These are phyloP conservation scores for Pleomassaria siparia DNA, from an alignment of 2,329 filamentous ascomycete species.

Conservation along the genomic window DNA sequence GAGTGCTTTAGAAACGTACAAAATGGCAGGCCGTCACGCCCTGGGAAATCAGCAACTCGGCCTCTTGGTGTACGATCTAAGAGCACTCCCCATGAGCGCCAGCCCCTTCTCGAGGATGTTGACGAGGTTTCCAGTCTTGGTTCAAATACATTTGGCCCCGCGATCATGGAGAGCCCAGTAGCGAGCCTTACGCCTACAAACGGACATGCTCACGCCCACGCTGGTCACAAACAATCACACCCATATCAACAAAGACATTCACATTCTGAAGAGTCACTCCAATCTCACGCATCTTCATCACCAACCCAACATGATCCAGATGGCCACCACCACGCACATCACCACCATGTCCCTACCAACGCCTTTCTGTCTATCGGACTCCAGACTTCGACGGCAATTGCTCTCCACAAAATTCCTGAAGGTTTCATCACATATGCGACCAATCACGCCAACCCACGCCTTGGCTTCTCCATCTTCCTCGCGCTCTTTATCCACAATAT, in stretches of 20 bases:
- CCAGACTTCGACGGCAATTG: constrained; percentile 92
- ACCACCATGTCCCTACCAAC: constrained; percentile 94
- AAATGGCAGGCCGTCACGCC: constrained; percentile 16
- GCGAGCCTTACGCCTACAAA: constrained; percentile 18
- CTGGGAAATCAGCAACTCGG: constrained; percentile 11
- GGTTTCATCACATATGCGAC: constrained; percentile 90
- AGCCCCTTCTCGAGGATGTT: constrained; percentile 31
- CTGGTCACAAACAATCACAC: constrained; percentile 20
- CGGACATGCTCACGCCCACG: constrained; percentile 16
- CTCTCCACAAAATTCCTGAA: constrained; percentile 92
- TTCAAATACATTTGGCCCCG: constrained; percentile 26
- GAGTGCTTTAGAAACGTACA: constrained; percentile 60
- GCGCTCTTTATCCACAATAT: constrained; percentile 98
- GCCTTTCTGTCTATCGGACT: constrained; percentile 93
- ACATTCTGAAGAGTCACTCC: constrained; percentile 16
- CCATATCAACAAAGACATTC: too few species aligned
- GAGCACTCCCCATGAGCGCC: constrained; percentile 30
- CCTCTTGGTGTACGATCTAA: constrained; percentile 25
- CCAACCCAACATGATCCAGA: constrained; percentile 12
- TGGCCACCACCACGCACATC: constrained; percentile 63
- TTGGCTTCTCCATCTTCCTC: constrained; percentile 91
- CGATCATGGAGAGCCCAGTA: constrained; percentile 25
- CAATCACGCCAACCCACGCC: constrained; percentile 87
- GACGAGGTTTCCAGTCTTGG: constrained; percentile 25
- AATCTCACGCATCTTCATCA: constrained; percentile 9